Base-by-base conservation (phyloP, 805 yeast genomes). In the Saturnispora silvae region DNA sequence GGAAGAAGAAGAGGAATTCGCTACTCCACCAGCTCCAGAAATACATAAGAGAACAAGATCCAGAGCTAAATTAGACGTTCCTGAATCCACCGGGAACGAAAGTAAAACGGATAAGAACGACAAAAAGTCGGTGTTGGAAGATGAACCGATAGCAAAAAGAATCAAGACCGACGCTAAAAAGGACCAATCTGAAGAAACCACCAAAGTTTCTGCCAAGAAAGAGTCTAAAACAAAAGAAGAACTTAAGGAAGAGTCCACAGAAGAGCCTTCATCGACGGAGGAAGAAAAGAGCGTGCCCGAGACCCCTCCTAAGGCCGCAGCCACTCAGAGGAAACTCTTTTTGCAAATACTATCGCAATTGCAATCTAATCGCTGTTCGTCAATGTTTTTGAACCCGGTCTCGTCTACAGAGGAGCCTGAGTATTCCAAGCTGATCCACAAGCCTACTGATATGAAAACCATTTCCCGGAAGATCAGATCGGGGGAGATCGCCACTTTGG, bases 341-440 rank as follows among this genome's bases (percentile, higher is more conserved):
- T 60, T 68, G 6, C 81, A 78, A 31, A 60, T 83, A 23, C 57
- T 83, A 33, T 65, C 72, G 14, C 77, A 77, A 42, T 74, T 82
- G 7, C 69, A 78, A 27, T 75, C 83, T 2, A 79, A 81, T 53
- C 64, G 83, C 40, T 78, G 71, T 49, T 81, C 92, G 0, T 76
- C 86, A 0, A 77, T 82, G 40, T 83, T 83, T 52, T 52, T 79
- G 27, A 72, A 69, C 37, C 84, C 92, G 0, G 92, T 83, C 13
- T 70, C 68, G 44, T 68, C 66, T 40, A 61, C 69, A 40, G 82
- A 72, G 37, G 89, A 86, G 5, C 84, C 81, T 2, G 71, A 77
- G 34, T 83, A 83, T 51, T 68, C 72, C 48, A 63, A 69, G 16
- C 59, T 80, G 24, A 70, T 82, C 11, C 64, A 70, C 43, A 61